Evolutionary conservation across 306 rosid genomes (phyloP).

Genomic region (Mimosa bimucronata): DNA sequence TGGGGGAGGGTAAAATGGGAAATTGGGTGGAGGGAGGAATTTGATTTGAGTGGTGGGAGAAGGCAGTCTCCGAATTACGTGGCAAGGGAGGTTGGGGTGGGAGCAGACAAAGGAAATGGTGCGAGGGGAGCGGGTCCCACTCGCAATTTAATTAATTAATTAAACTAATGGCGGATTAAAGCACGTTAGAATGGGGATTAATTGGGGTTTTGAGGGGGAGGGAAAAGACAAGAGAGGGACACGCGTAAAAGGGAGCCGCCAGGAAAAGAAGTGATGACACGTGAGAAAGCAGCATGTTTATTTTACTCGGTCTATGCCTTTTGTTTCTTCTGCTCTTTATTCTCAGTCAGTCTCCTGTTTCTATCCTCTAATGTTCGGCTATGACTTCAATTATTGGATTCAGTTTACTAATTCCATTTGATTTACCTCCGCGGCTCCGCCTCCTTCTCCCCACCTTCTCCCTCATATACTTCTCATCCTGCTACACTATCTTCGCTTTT

Average conservation of each 20-base stretch:
- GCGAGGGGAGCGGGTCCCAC: neutral
- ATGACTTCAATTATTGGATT: neutral
- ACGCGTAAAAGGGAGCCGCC: no score
- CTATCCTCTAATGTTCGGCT: neutral
- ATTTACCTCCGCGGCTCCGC: neutral
- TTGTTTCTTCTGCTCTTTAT: neutral
- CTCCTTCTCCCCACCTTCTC: neutral
- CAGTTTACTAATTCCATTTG: neutral
- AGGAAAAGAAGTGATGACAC: neutral
- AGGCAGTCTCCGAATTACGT: slow-evolving; percentile 62
- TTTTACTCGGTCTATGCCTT: slow-evolving; percentile 3
- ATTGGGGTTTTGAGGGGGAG: no score
- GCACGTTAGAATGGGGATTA: no score
- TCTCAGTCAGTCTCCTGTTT: neutral
- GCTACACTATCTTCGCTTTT: no score
- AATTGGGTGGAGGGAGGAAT: slow-evolving; percentile 17
- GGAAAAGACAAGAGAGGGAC: no score
- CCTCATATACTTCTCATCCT: neutral
- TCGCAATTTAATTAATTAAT: neutral
- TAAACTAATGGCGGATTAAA: neutral
- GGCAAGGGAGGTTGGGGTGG: slow-evolving; percentile 65
- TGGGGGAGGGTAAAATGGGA: neutral
- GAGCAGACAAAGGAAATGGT: slow-evolving; percentile 31
- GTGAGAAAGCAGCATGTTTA: neutral
- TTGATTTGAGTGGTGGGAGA: slow-evolving; percentile 54